phyloP scores from a whole-genome alignment of 2,329 filamentous ascomycete species.

The Microdochium paspali region DNA sequence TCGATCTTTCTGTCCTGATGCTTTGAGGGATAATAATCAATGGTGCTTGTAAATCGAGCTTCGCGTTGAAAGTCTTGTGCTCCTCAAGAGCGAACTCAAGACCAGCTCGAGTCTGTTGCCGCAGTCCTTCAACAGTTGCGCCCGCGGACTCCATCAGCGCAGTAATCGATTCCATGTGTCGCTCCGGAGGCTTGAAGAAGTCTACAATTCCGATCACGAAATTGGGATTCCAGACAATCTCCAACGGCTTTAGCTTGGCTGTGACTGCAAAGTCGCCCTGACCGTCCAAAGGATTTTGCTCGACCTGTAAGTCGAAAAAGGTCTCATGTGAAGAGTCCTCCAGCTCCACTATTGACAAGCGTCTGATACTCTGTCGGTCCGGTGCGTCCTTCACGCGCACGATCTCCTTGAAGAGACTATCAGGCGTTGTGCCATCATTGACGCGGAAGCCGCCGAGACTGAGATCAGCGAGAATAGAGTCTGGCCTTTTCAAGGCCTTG shows the following conservation, averaged over 20 bases:
- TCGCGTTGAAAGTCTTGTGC: conserved; percentile 95
- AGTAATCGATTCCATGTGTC: conserved; percentile 96
- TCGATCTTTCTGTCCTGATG: conserved; percentile 69
- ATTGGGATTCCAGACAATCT: conserved; percentile 94
- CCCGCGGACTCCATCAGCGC: conserved; percentile 93
- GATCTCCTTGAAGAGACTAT: conserved; percentile 88
- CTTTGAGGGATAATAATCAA: conserved; percentile 94
- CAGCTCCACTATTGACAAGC: conserved; percentile 44
- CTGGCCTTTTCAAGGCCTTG: conserved; percentile 79
- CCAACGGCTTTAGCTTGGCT: conserved; percentile 87
- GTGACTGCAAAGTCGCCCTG: conserved; percentile 86
- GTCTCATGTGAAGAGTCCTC: conserved; percentile 51
- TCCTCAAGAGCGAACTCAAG: conserved; percentile 95
- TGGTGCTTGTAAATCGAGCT: conserved; percentile 89
- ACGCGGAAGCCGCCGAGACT: conserved; percentile 88
- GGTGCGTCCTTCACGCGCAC: conserved; percentile 89
- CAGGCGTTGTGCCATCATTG: conserved; percentile 89
- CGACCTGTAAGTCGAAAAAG: conserved; percentile 87
- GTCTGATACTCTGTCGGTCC: conserved; percentile 31
- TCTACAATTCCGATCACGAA: conserved; percentile 85
- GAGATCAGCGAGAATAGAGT: conserved; percentile 81
- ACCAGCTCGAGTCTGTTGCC: conserved; percentile 91
- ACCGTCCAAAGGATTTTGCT: conserved; percentile 89
- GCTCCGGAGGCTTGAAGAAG: conserved; percentile 93
- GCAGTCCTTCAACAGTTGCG: conserved; percentile 86